Conservation (phyloP, 2,329 filamentous ascomycete genomes). For the Neofusicoccum sp. region DNA sequence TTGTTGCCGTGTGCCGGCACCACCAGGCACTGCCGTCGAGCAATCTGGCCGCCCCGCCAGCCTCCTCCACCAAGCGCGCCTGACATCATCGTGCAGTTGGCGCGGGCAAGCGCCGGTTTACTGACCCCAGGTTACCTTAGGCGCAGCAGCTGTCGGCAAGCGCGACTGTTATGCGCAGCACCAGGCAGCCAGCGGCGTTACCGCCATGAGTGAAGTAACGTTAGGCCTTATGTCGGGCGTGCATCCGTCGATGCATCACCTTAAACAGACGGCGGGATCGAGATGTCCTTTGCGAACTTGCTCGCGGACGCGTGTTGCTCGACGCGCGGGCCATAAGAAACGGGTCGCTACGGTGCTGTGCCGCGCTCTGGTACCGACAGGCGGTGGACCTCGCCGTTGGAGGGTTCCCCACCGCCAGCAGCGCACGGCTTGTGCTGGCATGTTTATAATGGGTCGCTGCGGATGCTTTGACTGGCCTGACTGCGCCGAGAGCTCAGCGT, state of each 20-base stretch:
- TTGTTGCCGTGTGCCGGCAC: neutral
- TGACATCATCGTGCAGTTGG: constrained; percentile 17
- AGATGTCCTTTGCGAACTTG: constrained; percentile 7
- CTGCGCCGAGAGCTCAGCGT: neutral
- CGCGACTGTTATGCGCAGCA: constrained; percentile 12
- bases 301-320: neutral
- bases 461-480: neutral
- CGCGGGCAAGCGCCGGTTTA: constrained; percentile 17
- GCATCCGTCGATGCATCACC: neutral
- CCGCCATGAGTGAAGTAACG: constrained; percentile 2
- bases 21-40: neutral
- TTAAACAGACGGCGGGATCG: constrained; percentile 5
- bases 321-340: constrained; percentile 11
- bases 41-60: constrained; percentile 6
- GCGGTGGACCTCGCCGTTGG: neutral
- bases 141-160: constrained; percentile 13
- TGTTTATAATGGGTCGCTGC: constrained; percentile 5
- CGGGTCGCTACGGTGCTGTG: neutral
- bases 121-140: constrained; percentile 17
- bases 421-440: neutral
- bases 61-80: neutral
- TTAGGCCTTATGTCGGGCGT: constrained; percentile 15
- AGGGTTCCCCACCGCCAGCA: neutral
- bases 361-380: neutral
- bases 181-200: constrained; percentile 10